Conservation (phyloP, 1,139 yeast genomes). For the Diutina neorugosa region DNA sequence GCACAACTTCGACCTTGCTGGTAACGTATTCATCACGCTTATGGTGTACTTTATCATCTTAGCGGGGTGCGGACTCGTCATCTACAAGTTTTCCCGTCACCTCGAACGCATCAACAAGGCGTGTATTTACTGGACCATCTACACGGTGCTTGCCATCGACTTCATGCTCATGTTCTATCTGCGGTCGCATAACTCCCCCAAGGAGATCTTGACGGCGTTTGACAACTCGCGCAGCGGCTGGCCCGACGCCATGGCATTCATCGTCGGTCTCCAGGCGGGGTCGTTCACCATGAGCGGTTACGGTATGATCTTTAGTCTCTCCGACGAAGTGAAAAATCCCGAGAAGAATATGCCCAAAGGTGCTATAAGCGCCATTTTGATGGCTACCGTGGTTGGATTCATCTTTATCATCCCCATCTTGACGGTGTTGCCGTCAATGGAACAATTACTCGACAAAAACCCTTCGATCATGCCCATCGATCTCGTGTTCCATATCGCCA, state of each 20-base stretch:
- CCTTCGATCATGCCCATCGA: conserved; percentile 58
- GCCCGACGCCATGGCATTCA: conserved; percentile 53
- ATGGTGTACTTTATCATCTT: conserved; percentile 44
- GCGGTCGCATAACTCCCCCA: conserved; percentile 45
- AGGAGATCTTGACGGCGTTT: conserved; percentile 52
- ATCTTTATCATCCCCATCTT: conserved; percentile 62
- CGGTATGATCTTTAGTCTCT: conserved; percentile 70
- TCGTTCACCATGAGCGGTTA: conserved; percentile 74
- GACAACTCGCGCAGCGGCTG: conserved; percentile 55
- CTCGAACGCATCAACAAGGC: conserved; percentile 52
- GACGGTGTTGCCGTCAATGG: conserved; percentile 57
- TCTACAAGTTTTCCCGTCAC: conserved; percentile 44
- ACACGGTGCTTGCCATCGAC: conserved; percentile 60
- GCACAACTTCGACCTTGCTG: conserved; percentile 43
- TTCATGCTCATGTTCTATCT: conserved; percentile 48
- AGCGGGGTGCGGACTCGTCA: conserved; percentile 48
- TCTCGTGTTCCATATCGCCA: conserved; percentile 55
- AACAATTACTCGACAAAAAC: conserved; percentile 40
- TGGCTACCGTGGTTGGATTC: conserved; percentile 57
- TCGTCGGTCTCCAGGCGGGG: conserved; percentile 68
- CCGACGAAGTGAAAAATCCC: conserved; percentile 72
- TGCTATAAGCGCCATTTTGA: conserved; percentile 49
- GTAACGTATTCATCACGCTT: conserved; percentile 43
- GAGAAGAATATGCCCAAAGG: conserved; percentile 74
- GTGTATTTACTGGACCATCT: conserved; percentile 64